Conservation (phyloP, 1,139 yeast genomes). For the Yamadazyma blattariae region DNA sequence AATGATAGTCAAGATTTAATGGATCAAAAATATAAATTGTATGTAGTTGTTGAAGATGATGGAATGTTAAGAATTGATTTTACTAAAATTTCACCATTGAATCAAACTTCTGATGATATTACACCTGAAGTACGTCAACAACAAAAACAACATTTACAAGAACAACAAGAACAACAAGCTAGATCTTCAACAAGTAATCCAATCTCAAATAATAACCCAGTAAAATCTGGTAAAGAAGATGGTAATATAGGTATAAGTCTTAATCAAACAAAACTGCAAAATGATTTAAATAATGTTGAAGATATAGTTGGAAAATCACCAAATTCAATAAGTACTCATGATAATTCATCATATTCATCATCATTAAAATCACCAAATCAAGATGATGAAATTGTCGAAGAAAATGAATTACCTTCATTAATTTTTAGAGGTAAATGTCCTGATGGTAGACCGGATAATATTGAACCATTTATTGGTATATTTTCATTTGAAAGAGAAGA, state of each 20-base stretch:
- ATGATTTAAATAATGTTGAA: constrained; percentile 3
- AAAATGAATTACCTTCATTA: constrained; percentile 43
- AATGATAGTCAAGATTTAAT: constrained; percentile 48
- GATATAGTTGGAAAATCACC: constrained; percentile 14
- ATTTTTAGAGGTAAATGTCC: constrained; percentile 54
- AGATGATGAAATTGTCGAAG: constrained; percentile 15
- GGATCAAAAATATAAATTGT: constrained; percentile 49
- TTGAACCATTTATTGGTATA: constrained; percentile 57
- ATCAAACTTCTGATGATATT: constrained; percentile 13
- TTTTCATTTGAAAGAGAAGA: constrained; percentile 50
- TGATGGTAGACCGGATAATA: constrained; percentile 50
- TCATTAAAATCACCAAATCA: constrained; percentile 13
- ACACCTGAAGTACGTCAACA: constrained; percentile 4
- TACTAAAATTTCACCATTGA: constrained; percentile 40
- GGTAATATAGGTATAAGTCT: neutral
- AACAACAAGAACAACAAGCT: constrained; percentile 1
- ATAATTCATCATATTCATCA: constrained; percentile 14
- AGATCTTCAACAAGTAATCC: neutral
- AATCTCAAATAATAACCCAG: neutral
- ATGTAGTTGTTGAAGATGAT: constrained; percentile 50
- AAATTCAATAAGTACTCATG: constrained; percentile 13
- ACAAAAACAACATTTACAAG: constrained; percentile 3
- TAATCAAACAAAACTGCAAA: neutral
- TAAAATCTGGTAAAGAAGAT: neutral
- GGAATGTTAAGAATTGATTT: constrained; percentile 52